Evolutionary conservation across 352 stramenopile species (phyloP), one percentile per base, ranked within the genome.

Genomic region (Globisporangium paddicum): DNA sequence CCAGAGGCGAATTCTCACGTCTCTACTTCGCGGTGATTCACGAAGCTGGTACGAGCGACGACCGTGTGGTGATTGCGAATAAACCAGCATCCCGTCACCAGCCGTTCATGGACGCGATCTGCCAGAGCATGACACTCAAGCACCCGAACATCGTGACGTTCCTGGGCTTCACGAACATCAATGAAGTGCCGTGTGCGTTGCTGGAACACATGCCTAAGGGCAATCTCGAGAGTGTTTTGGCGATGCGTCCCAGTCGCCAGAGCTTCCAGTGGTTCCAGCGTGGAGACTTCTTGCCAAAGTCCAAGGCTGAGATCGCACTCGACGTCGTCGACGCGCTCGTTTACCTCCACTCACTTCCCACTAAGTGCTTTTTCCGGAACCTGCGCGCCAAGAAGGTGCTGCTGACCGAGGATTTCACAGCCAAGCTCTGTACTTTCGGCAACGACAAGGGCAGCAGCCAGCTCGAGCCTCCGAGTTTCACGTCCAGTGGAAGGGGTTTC

Each of bases 231-330:
- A 52, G 46, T 11, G 38, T 87, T 14, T 57, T 87, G 11, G 67
- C 66, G 7, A 51, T 69, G 18, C 48, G 62, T 8, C 59, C 57
- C 34, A 68, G 65, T 25, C 45, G 64, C 8, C 55, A 75, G 14
- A 67, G 71, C 46, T 75, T 79, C 21, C 55, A 68, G 5, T 79
- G 70, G 68, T 69, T 80, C 50, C 55, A 69, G 21, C 26, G 21
- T 3, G 65, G 63, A 8, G 35, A 62, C 8, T 67, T 64, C 1
- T 46, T 69, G 32, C 63, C 57, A 6, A 79, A 86, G 41, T 49
- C 78, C 25, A 93, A 90, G 66, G 83, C 76, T 47, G 73, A 87
- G 55, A 79, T 86, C 57, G 82, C 80, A 5, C 79, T 89, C 55
- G 76, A 90, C 55, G 64, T 93, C 2, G 67, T 79, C 13, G 77